Base-by-base conservation (phyloP, 2,329 filamentous ascomycete species). In the Zymoseptoria brevis region DNA sequence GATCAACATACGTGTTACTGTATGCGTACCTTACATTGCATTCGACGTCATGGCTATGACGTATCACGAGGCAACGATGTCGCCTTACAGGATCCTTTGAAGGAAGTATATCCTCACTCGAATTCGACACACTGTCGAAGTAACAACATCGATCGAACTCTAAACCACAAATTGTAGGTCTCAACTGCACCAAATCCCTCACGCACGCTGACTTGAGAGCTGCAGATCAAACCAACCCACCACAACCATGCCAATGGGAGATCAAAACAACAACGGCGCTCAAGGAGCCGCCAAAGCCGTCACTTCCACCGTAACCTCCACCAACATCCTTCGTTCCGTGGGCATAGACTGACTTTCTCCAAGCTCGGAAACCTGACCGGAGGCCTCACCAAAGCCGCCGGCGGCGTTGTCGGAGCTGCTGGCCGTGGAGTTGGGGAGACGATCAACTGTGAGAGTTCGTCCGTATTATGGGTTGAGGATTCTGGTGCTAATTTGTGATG, bases 341-440 rank as follows among this genome's bases (percentile, higher is more conserved):
- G 4, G 21, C 21, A 22, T 13, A 41, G n/a, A n/a, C 41, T 58
- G 11, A 55, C 48, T 4, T 16, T 7, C 19, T n/a, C 21, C 26
- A 29, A 68, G 67, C 35, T 71, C 24, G 81, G 81, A 54, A 83
- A 83, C 68, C 78, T 78, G 0, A 76, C 78, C 49, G 80, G 80
- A n/a, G 81, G 81, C 41, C 70, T 82, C 19, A 76, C 79, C 6
- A 78, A 79, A 60, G 83, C 80, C 2, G 74, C 79, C 2, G 81
- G 81, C 13, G 79, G 80, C 29, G 75, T 83, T 1, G 77, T 82
- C 13, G 81, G 77, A 51, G 74, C 76, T 13, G 67, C 75, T 11
- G 77, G 77, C 49, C 69, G 75, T 35, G 77, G 76, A 19, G 64
- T 78, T 22, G 77, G 76, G 45, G 75, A 78, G 63, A 78, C 76